Evolutionary conservation across 1,139 yeast species (phyloP), one percentile per base, ranked within the genome.

Genomic region (Meyerozyma athensensis): DNA sequence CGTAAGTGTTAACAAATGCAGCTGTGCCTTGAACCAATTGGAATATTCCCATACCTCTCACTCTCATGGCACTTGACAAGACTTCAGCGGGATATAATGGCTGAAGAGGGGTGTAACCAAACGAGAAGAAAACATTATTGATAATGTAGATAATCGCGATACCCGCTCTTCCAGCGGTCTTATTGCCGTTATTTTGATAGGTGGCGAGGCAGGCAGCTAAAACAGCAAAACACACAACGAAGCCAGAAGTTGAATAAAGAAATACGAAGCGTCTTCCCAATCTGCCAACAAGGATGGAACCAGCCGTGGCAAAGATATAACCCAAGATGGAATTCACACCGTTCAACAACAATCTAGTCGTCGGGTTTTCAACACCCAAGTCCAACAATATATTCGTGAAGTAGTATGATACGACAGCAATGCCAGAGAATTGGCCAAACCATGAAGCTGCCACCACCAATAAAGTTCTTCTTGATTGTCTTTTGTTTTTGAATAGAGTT

Each of bases 351-450:
- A 54, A 39, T 20, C 47, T 44, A 7, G 54, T 46, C 6, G 50
- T 40, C 6, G 48, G 38, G 20, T 39, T 44, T 16, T 44, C 41
- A 33, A 54, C 47, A n/a, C 57, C 57, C 18, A 53, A 35, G 14
- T 47, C 41, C 21, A 38, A 34, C 26, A 54, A 48, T 37, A 54
- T 43, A 2, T 53, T 48, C 4, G 53, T 44, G 34, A 50, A 38
- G 41, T 53, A 54, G 36, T 54, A 54, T n/a, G 51, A 38, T 35
- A 43, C 42, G 20, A 52, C 53, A 31, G 49, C 48, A 38, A 49
- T 50, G 33, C 59, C 59, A 30, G 45, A 39, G 34, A 49, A 50
- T 38, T 50, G 55, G 23, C 43, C 42, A 40, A 46, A 40, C 41
- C 43, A 45, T 7, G 51, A 39, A 39, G 39, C 36, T 21, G 33